Conservation (phyloP, 1,284 basidiomycete genomes). For the Taiwanofungus camphoratus region DNA sequence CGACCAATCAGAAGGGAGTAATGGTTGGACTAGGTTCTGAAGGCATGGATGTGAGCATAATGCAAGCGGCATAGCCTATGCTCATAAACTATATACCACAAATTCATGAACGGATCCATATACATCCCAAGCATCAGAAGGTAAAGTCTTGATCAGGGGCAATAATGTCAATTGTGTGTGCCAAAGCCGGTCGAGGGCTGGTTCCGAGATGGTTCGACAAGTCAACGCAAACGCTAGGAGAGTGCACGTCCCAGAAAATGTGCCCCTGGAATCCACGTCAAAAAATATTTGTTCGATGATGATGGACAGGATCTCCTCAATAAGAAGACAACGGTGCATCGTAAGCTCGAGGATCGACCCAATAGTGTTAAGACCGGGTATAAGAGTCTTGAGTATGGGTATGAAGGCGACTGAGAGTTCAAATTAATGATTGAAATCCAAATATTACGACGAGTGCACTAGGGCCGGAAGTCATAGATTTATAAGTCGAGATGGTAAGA, state of each 20-base stretch:
- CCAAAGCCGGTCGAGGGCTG: conserved; percentile 3
- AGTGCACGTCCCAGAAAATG: background rate
- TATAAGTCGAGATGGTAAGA: too few relatives aligned
- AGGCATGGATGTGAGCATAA: background rate
- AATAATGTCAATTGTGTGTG: background rate
- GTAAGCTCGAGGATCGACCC: too few relatives aligned
- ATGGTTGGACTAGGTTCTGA: conserved; percentile 3
- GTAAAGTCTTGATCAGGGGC: conserved; percentile 1
- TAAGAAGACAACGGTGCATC: too few relatives aligned
- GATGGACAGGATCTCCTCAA: background rate
- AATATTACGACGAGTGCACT: too few relatives aligned
- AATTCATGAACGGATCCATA: background rate
- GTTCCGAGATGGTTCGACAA: background rate
- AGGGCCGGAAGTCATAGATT: too few relatives aligned
- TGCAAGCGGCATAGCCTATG: background rate
- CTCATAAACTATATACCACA: background rate
- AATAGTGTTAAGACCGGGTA: too few relatives aligned
- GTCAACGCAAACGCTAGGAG: background rate
- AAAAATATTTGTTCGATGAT: background rate
- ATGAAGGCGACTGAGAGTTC: too few relatives aligned
- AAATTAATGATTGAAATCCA: too few relatives aligned
- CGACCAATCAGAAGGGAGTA: background rate
- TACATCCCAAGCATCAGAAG: background rate
- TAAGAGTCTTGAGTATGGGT: too few relatives aligned
- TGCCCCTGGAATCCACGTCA: background rate